phyloP scores from a whole-genome alignment of 2,329 filamentous ascomycete genomes.

The Thielaviopsis populi region DNA sequence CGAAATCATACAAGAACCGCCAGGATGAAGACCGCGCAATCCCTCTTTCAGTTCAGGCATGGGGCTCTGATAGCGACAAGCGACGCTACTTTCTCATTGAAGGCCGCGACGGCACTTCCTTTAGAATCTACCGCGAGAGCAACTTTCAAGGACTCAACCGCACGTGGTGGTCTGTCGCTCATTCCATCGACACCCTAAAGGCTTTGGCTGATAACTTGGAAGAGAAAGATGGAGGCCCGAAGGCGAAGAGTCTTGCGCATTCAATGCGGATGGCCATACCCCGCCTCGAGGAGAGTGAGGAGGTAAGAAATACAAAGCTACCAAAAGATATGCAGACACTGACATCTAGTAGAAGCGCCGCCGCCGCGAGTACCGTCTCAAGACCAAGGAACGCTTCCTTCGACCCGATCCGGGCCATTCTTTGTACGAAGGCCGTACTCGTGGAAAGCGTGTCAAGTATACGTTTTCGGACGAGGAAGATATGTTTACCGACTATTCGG shows the following conservation, averaged over 20 bases:
- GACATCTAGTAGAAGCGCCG: conserved; percentile 58
- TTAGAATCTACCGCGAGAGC: conserved; percentile 86
- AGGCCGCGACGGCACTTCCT: conserved; percentile 83
- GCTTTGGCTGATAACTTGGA: conserved; percentile 61
- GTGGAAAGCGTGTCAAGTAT: conserved; percentile 92
- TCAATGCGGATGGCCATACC: conserved; percentile 69
- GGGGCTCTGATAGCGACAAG: conserved; percentile 81
- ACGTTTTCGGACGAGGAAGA: conserved; percentile 81
- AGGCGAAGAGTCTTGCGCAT: conserved; percentile 61
- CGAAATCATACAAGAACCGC: conserved; percentile 74
- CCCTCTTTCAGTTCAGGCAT: conserved; percentile 74
- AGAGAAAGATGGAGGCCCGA: conserved; percentile 61
- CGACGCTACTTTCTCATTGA: conserved; percentile 88
- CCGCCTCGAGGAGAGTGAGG: conserved; percentile 83
- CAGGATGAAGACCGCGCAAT: conserved; percentile 71
- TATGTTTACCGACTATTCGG: conserved; percentile 47
- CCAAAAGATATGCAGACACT: neutral
- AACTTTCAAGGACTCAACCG: conserved; percentile 61
- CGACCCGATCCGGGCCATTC: conserved; percentile 82
- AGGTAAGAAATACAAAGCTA: conserved; percentile 37
- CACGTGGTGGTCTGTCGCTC: conserved; percentile 88
- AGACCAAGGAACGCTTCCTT: conserved; percentile 73
- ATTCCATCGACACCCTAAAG: conserved; percentile 74
- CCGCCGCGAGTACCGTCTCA: conserved; percentile 77
- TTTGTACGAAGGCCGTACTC: conserved; percentile 86